These are phyloP conservation scores for Cyclotella baltica DNA, from an alignment of 108 stramenopile genomes.

Conservation along the genomic window DNA sequence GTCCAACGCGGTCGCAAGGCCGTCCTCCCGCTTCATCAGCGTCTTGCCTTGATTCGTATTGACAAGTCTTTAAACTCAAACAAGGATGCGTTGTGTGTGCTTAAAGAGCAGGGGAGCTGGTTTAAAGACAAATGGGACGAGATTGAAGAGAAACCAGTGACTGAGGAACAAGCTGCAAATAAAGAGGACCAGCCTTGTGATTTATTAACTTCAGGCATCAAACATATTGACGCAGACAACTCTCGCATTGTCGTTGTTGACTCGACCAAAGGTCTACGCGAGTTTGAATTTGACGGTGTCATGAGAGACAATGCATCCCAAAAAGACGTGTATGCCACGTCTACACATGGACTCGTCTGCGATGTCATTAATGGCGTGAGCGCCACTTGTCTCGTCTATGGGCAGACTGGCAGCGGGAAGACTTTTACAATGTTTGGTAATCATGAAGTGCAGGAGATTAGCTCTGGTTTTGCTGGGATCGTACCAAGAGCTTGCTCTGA, in stretches of 20 bases:
- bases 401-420: conserved; percentile 79
- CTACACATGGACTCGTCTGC: conserved; percentile 47
- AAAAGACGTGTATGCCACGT: conserved; percentile 47
- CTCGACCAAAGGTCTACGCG: conserved; percentile 58
- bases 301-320: conserved; percentile 44
- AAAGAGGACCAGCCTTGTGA: conserved; percentile 3
- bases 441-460: conserved; percentile 12
- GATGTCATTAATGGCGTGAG: conserved; percentile 72
- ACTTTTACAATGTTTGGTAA: conserved; percentile 80
- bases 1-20: conserved; percentile 32
- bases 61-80: conserved; percentile 45
- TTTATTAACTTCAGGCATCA: conserved; percentile 37
- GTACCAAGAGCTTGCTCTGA: conserved; percentile 65
- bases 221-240: conserved; percentile 41
- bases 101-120: conserved; percentile 63
- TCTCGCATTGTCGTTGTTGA: conserved; percentile 62
- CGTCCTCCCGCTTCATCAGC: conserved; percentile 68
- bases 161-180: neutral
- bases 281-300: conserved; percentile 70
- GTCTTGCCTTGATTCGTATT: conserved; percentile 58
- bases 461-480: conserved; percentile 39
- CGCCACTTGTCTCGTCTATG: conserved; percentile 74
- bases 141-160: conserved; percentile 6
- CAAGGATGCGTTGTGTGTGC: conserved; percentile 46
- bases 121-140: conserved; percentile 45